Base-by-base conservation (phyloP, 176 grass and related monocot genomes). In the Raddia distichophylla region DNA sequence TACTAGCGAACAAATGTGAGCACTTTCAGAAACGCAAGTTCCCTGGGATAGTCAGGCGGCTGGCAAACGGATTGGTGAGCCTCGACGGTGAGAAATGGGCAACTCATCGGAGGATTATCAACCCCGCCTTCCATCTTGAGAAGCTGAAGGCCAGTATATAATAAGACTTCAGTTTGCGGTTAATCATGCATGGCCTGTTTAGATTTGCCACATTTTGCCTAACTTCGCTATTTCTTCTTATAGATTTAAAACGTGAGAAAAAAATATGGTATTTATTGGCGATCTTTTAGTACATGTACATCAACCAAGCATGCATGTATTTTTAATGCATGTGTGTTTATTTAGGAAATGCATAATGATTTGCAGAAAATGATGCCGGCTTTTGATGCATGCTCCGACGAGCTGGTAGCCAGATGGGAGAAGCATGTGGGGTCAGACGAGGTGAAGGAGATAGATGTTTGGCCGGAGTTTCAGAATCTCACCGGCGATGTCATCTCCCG, bases 61-160 rank as follows among this genome's bases (percentile, higher is more conserved):
- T 81, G 20, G 14, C 32, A 0, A 44, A 14, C 8, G 80, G 83
- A 4, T 57, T 89, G 2, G 8, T 54, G 6, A 58, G n/a, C 20
- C 63, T 81, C 49, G 79, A 89, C 52, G 83, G 84, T n/a, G 80
- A 89, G 50, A 87, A 92, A 71, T 92, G 87, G 90, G 63, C 54
- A 6, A 32, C 69, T 53, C 87, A 89, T 20, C 27, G 90, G 63
- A 92, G 47, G 64, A 89, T 92, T 52, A 60, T 89, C 67, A 92
- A 86, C 55, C 83, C 90, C 22, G 86, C 87, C 3, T 92, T 92
- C 8, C 90, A 92, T 46, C 15, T 84, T 3, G 87, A 89, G 70
- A 92, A 84, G 10, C 55, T 92, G 8, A 89, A 92, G 86, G 83
- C 74, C 45, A 76, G 20, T 57, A 32, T 1, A 73, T 22, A 13